These are phyloP conservation scores for Trichocladium antarcticum DNA, from an alignment of 495 filamentous ascomycete genomes.

Conservation along the genomic window DNA sequence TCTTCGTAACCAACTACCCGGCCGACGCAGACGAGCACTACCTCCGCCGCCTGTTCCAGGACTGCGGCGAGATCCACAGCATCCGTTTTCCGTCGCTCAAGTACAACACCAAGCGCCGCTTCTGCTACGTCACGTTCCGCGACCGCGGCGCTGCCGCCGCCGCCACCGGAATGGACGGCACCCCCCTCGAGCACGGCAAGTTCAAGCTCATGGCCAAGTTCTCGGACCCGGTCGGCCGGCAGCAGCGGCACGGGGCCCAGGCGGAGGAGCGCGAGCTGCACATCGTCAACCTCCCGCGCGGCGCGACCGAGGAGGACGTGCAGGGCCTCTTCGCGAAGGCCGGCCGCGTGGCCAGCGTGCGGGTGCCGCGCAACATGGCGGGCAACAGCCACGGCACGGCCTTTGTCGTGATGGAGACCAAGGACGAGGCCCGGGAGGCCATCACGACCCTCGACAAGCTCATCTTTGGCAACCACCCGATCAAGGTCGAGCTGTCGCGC, in stretches of 20 bases:
- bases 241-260: slow-evolving; percentile 69
- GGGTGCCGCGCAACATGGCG: slow-evolving; percentile 49
- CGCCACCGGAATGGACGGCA: slow-evolving; percentile 61
- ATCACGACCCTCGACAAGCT: slow-evolving; percentile 60
- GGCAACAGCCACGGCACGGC: slow-evolving; percentile 61
- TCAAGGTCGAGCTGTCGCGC: slow-evolving; percentile 56
- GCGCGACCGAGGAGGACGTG: slow-evolving; percentile 55
- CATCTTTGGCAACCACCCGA: slow-evolving; percentile 53
- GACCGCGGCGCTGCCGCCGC: slow-evolving; percentile 49
- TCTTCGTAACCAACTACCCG: slow-evolving; percentile 89
- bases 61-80: slow-evolving; percentile 70
- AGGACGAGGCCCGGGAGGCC: slow-evolving; percentile 57
- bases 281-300: slow-evolving; percentile 60
- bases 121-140: slow-evolving; percentile 87
- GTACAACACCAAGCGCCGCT: slow-evolving; percentile 74
- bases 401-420: slow-evolving; percentile 64
- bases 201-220: slow-evolving; percentile 65
- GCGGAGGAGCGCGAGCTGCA: slow-evolving; percentile 82
- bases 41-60: slow-evolving; percentile 62
- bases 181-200: slow-evolving; percentile 46
- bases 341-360: slow-evolving; percentile 58
- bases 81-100: slow-evolving; percentile 86
- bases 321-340: slow-evolving; percentile 58
- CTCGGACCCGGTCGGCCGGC: slow-evolving; percentile 67
- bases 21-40: slow-evolving; percentile 71